Evolutionary conservation across 2,329 filamentous ascomycete species (phyloP).

Genomic region (Colletotrichum spinosum): DNA sequence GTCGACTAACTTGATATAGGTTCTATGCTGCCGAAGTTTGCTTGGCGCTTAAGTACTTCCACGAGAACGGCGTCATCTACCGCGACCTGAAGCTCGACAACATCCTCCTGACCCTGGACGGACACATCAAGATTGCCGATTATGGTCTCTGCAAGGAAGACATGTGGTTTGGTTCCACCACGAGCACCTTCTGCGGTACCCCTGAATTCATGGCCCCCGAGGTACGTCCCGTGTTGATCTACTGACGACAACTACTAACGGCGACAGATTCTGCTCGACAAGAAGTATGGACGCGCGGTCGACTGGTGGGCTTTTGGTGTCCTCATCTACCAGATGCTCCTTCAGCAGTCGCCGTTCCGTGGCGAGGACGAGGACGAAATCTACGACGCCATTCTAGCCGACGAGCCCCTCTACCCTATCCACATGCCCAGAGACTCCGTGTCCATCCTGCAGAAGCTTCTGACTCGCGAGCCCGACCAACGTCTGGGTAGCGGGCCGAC

Average conservation of each 20-base stretch:
- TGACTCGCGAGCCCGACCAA: slow-evolving; percentile 94
- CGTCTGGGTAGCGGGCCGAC: slow-evolving; percentile 94
- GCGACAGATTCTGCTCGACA: slow-evolving; percentile 88
- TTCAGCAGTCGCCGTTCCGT: slow-evolving; percentile 98
- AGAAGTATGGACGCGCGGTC: slow-evolving; percentile 96
- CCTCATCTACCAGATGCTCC: slow-evolving; percentile 98
- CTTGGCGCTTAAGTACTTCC: slow-evolving; percentile 97
- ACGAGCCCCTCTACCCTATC: slow-evolving; percentile 97
- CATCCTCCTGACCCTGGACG: slow-evolving; percentile 92
- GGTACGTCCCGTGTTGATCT: slow-evolving; percentile 60
- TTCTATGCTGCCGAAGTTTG: slow-evolving; percentile 99
- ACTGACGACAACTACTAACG: neutral
- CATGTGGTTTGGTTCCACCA: slow-evolving; percentile 99
- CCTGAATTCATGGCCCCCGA: slow-evolving; percentile 99
- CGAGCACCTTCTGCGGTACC: slow-evolving; percentile 98
- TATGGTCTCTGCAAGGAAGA: slow-evolving; percentile 99
- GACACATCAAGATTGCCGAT: slow-evolving; percentile 98
- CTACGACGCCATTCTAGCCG: slow-evolving; percentile 96
- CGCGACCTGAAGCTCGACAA: slow-evolving; percentile 94
- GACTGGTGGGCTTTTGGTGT: slow-evolving; percentile 99
- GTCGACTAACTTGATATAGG: slow-evolving; percentile 54
- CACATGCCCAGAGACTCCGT: slow-evolving; percentile 99
- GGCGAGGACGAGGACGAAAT: slow-evolving; percentile 99
- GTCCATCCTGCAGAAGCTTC: slow-evolving; percentile 95
- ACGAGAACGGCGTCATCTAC: slow-evolving; percentile 99